phyloP scores from a whole-genome alignment of 805 yeast species.

The Danielozyma ontarioensis region DNA sequence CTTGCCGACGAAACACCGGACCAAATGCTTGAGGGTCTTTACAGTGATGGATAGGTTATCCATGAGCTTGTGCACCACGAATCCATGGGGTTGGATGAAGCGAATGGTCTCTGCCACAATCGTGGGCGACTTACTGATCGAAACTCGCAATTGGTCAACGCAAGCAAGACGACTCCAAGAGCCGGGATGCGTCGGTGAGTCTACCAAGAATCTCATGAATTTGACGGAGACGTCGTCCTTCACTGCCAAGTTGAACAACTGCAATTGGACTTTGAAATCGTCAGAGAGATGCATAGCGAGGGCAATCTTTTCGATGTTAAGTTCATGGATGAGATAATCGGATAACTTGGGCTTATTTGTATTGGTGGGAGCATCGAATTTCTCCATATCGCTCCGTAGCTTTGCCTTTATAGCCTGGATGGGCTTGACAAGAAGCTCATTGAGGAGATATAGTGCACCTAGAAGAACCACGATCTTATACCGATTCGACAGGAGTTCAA shows the following conservation, averaged over 20 bases:
- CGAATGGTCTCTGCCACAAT: constrained; percentile 19
- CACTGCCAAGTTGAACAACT: constrained; percentile 21
- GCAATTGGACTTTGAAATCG: constrained; percentile 45
- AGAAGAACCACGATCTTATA: constrained; percentile 25
- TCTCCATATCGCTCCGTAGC: constrained; percentile 16
- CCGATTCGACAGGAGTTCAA: constrained; percentile 20
- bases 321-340: constrained; percentile 1
- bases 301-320: constrained; percentile 17
- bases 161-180: constrained; percentile 48
- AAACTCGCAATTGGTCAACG: constrained; percentile 17
- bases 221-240: constrained; percentile 9
- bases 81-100: constrained; percentile 33
- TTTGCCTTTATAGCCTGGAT: constrained; percentile 16
- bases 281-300: constrained; percentile 39
- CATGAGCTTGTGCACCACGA: constrained; percentile 32
- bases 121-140: not conserved
- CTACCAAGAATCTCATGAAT: constrained; percentile 42
- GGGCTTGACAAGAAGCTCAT: constrained; percentile 26
- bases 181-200: constrained; percentile 44
- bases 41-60: constrained; percentile 32
- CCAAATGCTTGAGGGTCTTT: constrained; percentile 31
- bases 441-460: constrained; percentile 28
- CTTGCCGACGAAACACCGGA: constrained; percentile 16
- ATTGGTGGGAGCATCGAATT: constrained; percentile 2
- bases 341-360: not conserved